Base-by-base conservation (phyloP, 495 filamentous ascomycete species). In the Achaetomiella virescens region DNA sequence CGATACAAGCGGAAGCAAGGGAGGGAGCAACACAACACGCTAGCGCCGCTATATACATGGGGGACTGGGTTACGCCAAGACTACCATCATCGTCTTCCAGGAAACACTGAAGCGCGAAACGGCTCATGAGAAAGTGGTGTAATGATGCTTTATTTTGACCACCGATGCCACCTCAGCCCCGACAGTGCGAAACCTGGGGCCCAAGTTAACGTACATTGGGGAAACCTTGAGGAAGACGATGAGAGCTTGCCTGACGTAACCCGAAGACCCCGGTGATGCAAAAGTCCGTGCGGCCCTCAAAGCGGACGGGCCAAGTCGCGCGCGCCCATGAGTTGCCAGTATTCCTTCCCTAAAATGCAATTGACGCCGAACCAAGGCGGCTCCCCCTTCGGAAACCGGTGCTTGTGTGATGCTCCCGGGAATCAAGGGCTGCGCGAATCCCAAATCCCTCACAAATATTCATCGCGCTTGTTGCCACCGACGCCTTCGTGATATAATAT, bases 201-300 rank as follows among this genome's bases (percentile, higher is more conserved):
- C 69, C 64, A 69, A 67, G 74, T 81, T 89, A 90, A 89, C 86
- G 84, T 91, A 91, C 87, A 91, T 85, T 77, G 27, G 55, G 55
- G 29, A 80, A 72, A 76, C 75, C 79, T 79, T 78, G 42, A 63
- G 73, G 75, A 84, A 81, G 80, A 81, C 80, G 81, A 82, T 79
- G 81, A 82, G 79, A 78, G 78, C 78, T 75, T 77, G 76, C 74
- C 78, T 76, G 76, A 74, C 68, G 75, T 75, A 70, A 76, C 70
- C 54, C 69, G 52, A 70, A 62, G 58, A 60, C 66, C 64, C 67
- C 64, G 70, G 64, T 57, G 48, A 66, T 66, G 69, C 61, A 51
- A 61, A 60, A 35, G 46, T 52, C 58, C 58, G 27, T 31, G 5
- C 24, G 41, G 43, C 52, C 38, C 18, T 17, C 36, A 33, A 21